Evolutionary conservation across 768 basidiomycete genomes (phyloP).

Genomic region (Lepiota venenata): DNA sequence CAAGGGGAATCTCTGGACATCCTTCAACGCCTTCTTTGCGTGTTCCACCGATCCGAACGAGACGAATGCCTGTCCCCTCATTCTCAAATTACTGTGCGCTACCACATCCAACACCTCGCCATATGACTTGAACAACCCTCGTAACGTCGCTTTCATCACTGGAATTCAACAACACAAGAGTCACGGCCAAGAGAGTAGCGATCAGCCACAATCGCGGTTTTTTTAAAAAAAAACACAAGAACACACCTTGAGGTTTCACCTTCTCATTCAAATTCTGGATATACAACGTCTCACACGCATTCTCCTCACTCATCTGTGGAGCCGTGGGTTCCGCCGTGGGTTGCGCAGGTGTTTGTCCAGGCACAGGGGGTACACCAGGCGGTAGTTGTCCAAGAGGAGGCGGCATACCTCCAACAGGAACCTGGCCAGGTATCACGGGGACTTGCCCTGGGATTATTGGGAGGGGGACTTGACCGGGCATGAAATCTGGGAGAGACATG

Average conservation of each 20-base stretch:
- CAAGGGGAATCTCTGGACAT: constrained; percentile 90
- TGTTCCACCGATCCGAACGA: constrained; percentile 81
- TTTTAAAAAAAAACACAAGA: constrained; percentile 3
- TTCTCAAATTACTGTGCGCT: constrained; percentile 90
- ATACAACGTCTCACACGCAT: constrained; percentile 83
- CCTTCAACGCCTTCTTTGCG: constrained; percentile 79
- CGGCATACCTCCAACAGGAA: background rate
- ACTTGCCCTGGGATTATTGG: background rate
- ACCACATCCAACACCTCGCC: constrained; percentile 94
- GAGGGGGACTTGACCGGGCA: background rate
- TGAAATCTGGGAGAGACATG: constrained; percentile 1
- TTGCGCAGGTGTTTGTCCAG: constrained; percentile 1
- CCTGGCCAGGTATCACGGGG: constrained; percentile 2
- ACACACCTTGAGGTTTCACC: constrained; percentile 72
- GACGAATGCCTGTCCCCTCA: constrained; percentile 99
- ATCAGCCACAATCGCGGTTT: background rate
- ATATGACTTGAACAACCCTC: constrained; percentile 89
- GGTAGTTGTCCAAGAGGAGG: constrained; percentile 5
- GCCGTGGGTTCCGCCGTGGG: too few relatives aligned
- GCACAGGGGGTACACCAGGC: background rate
- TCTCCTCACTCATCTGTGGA: constrained; percentile 29
- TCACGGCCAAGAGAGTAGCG: background rate
- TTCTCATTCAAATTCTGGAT: constrained; percentile 97
- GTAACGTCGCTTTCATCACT: constrained; percentile 89
- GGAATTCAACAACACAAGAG: constrained; percentile 8